Base-by-base conservation (phyloP, 2,329 filamentous ascomycete genomes). In the Microcyclospora pomicola region DNA sequence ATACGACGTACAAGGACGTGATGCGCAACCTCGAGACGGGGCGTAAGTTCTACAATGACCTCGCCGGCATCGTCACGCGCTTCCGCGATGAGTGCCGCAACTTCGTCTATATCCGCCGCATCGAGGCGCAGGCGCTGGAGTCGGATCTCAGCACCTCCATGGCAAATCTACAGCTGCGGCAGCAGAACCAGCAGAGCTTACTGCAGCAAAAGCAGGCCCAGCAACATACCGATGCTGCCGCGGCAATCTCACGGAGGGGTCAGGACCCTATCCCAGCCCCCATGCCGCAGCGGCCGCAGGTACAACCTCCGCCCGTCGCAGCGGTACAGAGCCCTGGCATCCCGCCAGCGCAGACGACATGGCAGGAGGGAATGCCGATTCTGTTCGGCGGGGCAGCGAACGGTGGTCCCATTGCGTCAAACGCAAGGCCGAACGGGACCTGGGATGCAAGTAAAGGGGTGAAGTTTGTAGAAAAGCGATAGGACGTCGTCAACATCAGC, bases 1-100 rank as follows among this genome's bases (percentile, higher is more conserved):
- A 93, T 57, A 77, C 86, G 60, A 92, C 88, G 62, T 96, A 96
- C 66, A 94, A 94, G 62, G 88, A 98, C 58, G 84, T 96, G 40
- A 77, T 94, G 40, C 83, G 75, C 47, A 94, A 96, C 54, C 70
- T 95, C 2, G 88, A 96, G 47, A 83, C 82, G 0, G 91, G 85
- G 1, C 71, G 88, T 37, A 95, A 91, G 58, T 98, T 98, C 57
- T 98, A 96, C 65, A 98, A 98, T 49, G 87, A 96, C 54, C 70
- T 98, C 4, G 83, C 82, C 34, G 83, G 81, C 60, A 86, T 96
- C 44, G 82, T 94, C 1, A 80, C 77, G 29, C 71, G 79, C 9
- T 96, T 95, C 58, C 71, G 86, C 13, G 88, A 95, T 48, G 82
- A 83, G 28, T 78, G 77, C 41, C 74, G 74, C 47, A 73, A 71